These are phyloP conservation scores for Lactuca saligna DNA, from an alignment of 129 eudicot genomes.

Conservation along the genomic window DNA sequence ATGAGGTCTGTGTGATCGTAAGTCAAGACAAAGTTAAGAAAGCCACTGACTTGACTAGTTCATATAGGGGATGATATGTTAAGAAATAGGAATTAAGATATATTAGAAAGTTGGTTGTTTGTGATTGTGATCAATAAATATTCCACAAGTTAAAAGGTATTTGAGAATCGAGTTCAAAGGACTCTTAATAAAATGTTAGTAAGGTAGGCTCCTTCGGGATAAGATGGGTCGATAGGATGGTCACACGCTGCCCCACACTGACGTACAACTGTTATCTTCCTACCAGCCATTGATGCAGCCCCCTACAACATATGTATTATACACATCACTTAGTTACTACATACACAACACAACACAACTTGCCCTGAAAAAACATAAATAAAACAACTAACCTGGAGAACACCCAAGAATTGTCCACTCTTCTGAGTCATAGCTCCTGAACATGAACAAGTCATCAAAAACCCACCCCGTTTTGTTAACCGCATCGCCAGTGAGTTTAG, in stretches of 20 bases:
- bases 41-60: too few relatives aligned
- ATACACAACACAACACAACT: too few relatives aligned
- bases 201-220: conserved; percentile 93
- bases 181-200: conserved; percentile 80
- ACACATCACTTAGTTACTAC: too few relatives aligned
- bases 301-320: conserved; percentile 36
- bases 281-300: conserved; percentile 77
- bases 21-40: too few relatives aligned
- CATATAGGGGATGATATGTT: too few relatives aligned
- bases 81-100: too few relatives aligned
- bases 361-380: too few relatives aligned
- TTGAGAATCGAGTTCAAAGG: conserved; percentile 15
- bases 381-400: conserved; percentile 62
- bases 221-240: conserved; percentile 88
- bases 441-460: conserved; percentile 96
- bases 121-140: neutral
- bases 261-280: conserved; percentile 68
- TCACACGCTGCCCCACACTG: conserved; percentile 91
- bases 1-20: too few relatives aligned
- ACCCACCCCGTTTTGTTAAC: conserved; percentile 76
- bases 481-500: conserved; percentile 84
- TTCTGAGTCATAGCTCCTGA: conserved; percentile 99
- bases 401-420: conserved; percentile 72
- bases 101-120: neutral
- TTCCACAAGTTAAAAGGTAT: too few relatives aligned